Percentiles rank a stretch among this genome's conserved stretches.
phyloP scores from a whole-genome alignment of 1,284 basidiomycete species.

The Peniophora sp. region DNA sequence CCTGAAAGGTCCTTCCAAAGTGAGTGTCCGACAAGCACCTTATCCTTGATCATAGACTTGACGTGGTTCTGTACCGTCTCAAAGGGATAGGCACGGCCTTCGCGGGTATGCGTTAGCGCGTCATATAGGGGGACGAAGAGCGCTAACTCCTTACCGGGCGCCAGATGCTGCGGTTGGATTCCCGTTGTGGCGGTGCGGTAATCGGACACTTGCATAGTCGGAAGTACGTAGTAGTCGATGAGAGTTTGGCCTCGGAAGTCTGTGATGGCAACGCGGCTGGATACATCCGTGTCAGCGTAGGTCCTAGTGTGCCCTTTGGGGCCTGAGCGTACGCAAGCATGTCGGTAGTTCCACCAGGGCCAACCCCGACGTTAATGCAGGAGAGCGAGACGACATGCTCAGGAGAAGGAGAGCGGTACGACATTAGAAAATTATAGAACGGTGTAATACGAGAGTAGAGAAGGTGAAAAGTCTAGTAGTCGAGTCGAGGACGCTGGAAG shows the following conservation, averaged over 20 bases:
- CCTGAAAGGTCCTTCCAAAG: conserved; percentile 76
- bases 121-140: not conserved
- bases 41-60: conserved; percentile 54
- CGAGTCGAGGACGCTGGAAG: no score
- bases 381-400: conserved; percentile 48
- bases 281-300: conserved; percentile 3
- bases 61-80: conserved; percentile 54
- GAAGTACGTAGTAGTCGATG: conserved; percentile 55
- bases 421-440: conserved; percentile 15
- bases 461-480: not conserved
- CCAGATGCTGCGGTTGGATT: conserved; percentile 48
- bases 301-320: not conserved
- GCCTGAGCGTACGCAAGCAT: conserved; percentile 60
- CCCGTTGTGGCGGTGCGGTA: conserved; percentile 69
- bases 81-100: conserved; percentile 48
- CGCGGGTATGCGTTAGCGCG: conserved; percentile 6
- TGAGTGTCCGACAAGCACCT: conserved; percentile 64
- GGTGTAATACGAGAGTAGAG: conserved; percentile 1
- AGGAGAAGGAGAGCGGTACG: conserved; percentile 23
- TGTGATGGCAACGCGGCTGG: conserved; percentile 55
- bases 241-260: conserved; percentile 52
- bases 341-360: conserved; percentile 65
- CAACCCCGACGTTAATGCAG: conserved; percentile 63
- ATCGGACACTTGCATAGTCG: conserved; percentile 65
- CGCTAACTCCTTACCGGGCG: conserved; percentile 12